phyloP scores from a whole-genome alignment of 176 grass and related monocot species.

The Phragmites australis region DNA sequence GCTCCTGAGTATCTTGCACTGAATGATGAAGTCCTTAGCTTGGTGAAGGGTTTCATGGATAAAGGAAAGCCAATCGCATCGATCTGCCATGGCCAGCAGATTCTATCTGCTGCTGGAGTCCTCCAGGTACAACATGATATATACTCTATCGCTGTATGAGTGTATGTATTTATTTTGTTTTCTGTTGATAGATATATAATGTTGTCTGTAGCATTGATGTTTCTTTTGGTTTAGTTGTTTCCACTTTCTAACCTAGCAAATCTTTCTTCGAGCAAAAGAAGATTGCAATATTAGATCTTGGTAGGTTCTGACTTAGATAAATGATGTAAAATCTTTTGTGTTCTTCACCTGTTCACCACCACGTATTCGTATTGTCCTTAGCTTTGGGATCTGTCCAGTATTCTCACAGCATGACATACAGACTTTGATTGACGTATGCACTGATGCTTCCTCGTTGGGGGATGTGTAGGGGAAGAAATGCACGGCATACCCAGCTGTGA shows the following conservation, averaged over 20 bases:
- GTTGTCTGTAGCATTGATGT: neutral
- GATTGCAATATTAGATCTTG: neutral
- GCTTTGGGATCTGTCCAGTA: neutral
- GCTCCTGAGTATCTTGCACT: constrained; percentile 84
- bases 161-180: too few relatives aligned
- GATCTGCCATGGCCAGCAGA: constrained; percentile 93
- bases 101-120: too few relatives aligned
- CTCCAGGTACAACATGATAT: too few relatives aligned
- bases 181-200: too few relatives aligned
- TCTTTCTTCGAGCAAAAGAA: neutral
- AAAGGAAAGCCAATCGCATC: constrained; percentile 81
- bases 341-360: neutral
- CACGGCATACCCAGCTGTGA: constrained; percentile 92
- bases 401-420: neutral
- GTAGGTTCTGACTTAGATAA: neutral
- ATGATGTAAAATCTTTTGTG: neutral
- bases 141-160: too few relatives aligned
- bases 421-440: neutral
- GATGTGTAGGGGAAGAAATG: constrained; percentile 69
- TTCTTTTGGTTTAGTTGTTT: neutral
- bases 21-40: constrained; percentile 64
- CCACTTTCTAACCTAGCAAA: neutral
- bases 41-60: constrained; percentile 75
- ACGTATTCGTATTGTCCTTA: neutral
- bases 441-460: neutral